Evolutionary conservation across 2,329 filamentous ascomycete genomes (phyloP).

Genomic region (Lachnellula arida): DNA sequence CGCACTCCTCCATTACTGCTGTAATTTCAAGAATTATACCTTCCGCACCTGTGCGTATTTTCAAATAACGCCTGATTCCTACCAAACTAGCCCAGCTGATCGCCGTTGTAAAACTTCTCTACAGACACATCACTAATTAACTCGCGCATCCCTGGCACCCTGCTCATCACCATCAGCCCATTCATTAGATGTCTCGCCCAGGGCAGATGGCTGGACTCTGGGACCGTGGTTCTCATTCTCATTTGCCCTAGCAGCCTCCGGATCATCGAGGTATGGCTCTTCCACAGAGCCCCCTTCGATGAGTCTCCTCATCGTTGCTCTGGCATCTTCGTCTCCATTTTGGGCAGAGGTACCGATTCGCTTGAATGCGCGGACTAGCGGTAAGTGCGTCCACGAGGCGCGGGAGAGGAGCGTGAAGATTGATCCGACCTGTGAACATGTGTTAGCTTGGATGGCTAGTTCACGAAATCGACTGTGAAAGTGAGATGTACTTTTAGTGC

Average conservation of each 20-base stretch:
- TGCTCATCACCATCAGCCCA: constrained; percentile 19
- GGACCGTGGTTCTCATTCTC: constrained; percentile 13
- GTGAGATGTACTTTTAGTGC: constrained; percentile 47
- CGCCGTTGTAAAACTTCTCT: too few species aligned
- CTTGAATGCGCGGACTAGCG: constrained; percentile 16
- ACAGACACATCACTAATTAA: too few species aligned
- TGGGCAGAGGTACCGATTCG: constrained; percentile 7
- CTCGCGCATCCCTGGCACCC: too few species aligned
- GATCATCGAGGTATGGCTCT: constrained; percentile 22
- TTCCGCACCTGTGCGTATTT: too few species aligned
- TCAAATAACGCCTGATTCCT: too few species aligned
- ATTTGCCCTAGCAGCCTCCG: constrained; percentile 2
- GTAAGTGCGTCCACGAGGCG: constrained; percentile 20
- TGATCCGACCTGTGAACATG: constrained; percentile 16
- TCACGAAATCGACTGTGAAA: background rate
- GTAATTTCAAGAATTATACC: too few species aligned
- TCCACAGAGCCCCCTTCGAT: constrained; percentile 22
- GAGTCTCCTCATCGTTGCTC: constrained; percentile 19
- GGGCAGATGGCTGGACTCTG: constrained; percentile 23
- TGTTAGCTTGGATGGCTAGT: background rate
- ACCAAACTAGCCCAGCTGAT: too few species aligned
- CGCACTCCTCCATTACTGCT: too few species aligned
- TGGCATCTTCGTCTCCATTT: constrained; percentile 19
- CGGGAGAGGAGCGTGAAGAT: constrained; percentile 26
- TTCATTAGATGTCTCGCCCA: constrained; percentile 18